Base-by-base conservation (phyloP, 768 basidiomycete genomes). In the Boletus subparvulus region DNA sequence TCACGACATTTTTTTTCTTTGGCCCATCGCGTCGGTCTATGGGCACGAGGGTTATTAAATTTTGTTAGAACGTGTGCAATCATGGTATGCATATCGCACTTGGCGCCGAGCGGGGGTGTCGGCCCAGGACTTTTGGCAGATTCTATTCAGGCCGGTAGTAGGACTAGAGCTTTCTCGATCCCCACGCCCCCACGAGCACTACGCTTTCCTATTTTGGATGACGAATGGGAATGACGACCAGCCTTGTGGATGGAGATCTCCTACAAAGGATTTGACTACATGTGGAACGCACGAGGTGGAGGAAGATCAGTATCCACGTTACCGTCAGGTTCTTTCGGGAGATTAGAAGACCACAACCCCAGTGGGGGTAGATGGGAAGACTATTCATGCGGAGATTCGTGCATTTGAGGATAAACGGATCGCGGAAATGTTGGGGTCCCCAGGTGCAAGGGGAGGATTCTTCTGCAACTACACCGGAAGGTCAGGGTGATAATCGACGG, bases 201-300 rank as follows among this genome's bases (percentile, higher is more conserved):
- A 52, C 37, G 24, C 33, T 51, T 61, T 46, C 54, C 61, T 62
- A 41, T 48, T 54, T 37, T 28, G 47, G 41, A 45, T 19, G 24
- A 24, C n/a, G 9, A 19, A 17, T 10, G 14, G 52, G 30, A 32
- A 32, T 9, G 10, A 13, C 3, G 11, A 28, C 26, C 4, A 26
- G 24, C 16, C 12, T 14, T n/a, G 3, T 46, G 45, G 10, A 32
- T 43, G 21, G n/a, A 36, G 11, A 19, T 11, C 17, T 32, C 41
- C 24, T 41, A 42, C n/a, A 9, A 17, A 54, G 9, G 26, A 35
- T 26, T n/a, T 45, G 16, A 26, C 24, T 26, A 37, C n/a, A 16
- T 10, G 36, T 28, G 26, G 26, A 28, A 28, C 26, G 26, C 26
- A 28, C 26, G 2, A 10, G 30, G 9, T 8, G 30, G 10, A 9